These are phyloP conservation scores for Triticum timopheevii DNA, from an alignment of 176 grass and related monocot genomes.

Conservation along the genomic window DNA sequence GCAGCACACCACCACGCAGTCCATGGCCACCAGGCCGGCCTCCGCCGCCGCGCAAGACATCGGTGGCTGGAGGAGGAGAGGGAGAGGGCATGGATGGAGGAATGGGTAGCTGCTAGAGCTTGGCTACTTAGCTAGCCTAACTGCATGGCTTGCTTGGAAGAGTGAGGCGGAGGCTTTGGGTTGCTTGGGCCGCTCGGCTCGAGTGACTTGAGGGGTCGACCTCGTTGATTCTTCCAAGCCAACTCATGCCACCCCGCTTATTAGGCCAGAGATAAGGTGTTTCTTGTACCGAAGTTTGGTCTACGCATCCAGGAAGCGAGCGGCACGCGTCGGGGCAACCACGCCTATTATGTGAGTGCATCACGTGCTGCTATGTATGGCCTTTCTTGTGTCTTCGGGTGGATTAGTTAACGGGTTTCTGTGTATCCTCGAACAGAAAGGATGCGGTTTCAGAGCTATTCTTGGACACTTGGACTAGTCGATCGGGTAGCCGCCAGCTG, in stretches of 20 bases:
- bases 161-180: conserved; percentile 21
- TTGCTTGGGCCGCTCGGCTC: conserved; percentile 47
- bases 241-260: conserved; percentile 30
- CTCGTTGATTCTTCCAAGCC: conserved; percentile 65
- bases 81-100: conserved; percentile 25
- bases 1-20: conserved; percentile 85
- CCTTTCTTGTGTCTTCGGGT: neutral
- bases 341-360: neutral
- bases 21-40: conserved; percentile 62
- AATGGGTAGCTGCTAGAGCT: neutral
- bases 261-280: conserved; percentile 20
- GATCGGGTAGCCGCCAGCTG: neutral
- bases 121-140: conserved; percentile 25
- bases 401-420: neutral
- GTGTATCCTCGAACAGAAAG: neutral
- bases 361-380: neutral
- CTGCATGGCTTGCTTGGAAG: conserved; percentile 45
- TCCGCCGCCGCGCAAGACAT: conserved; percentile 42
- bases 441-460: neutral
- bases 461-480: neutral
- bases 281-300: conserved; percentile 39
- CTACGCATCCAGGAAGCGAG: conserved; percentile 33
- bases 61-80: neutral
- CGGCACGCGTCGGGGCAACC: conserved; percentile 36
- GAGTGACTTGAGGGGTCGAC: conserved; percentile 44